These are phyloP conservation scores for Aspergillus sp. DNA, from an alignment of 2,329 filamentous ascomycete genomes.

Conservation along the genomic window DNA sequence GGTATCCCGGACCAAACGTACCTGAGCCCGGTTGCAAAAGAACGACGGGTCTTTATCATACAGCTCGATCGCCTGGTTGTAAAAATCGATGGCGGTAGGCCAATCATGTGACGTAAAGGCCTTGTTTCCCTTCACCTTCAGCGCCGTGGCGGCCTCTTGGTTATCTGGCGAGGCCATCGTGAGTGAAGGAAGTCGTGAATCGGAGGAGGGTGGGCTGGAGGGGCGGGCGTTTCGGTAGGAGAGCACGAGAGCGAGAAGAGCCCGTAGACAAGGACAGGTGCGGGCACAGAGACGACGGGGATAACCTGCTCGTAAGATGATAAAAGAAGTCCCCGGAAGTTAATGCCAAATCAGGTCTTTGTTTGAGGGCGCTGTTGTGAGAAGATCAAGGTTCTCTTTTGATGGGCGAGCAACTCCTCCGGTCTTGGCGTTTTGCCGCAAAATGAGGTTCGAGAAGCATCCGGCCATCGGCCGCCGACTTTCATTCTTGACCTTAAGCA, in stretches of 20 bases:
- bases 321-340: neutral
- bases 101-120: slow-evolving; percentile 89
- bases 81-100: slow-evolving; percentile 78
- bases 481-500: neutral
- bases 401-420: slow-evolving; percentile 22
- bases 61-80: slow-evolving; percentile 83
- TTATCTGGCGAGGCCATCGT: slow-evolving; percentile 48
- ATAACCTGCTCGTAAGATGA: neutral
- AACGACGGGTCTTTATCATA: slow-evolving; percentile 85
- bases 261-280: neutral
- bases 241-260: slow-evolving; percentile 19
- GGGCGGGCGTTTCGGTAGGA: slow-evolving; percentile 21
- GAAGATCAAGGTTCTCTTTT: slow-evolving; percentile 3
- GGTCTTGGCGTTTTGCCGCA: slow-evolving; percentile 37
- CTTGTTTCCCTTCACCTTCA: slow-evolving; percentile 95
- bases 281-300: neutral
- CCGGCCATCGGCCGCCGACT: slow-evolving; percentile 13
- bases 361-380: neutral
- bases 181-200: slow-evolving; percentile 5
- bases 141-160: slow-evolving; percentile 75
- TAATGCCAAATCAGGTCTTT: neutral
- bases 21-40: slow-evolving; percentile 94
- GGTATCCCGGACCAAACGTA: slow-evolving; percentile 49
- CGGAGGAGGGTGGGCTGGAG: slow-evolving; percentile 23
- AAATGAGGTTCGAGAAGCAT: slow-evolving; percentile 30